Base-by-base conservation (phyloP, 2,329 filamentous ascomycete genomes). In the Penicillium sp. region DNA sequence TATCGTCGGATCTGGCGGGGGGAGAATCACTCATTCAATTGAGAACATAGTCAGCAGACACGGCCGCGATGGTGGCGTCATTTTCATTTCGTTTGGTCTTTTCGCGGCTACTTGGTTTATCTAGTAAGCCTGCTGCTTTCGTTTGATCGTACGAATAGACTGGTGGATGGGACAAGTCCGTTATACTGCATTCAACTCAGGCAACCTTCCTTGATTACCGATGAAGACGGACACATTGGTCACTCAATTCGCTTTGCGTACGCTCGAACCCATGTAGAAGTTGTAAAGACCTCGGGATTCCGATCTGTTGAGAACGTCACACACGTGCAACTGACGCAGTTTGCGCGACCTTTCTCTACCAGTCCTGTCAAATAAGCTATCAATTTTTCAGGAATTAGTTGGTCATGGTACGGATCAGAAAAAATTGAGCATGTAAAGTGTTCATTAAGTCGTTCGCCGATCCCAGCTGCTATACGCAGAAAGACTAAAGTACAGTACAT, bases 401-500 rank as follows among this genome's bases (percentile, higher is more conserved):
- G 2, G 3, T 36, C 6, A 18, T 16, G 6, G 0, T 12, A 41
- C 9, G 9, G 21, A 12, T 41, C 38, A 13, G 24, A 13, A 24
- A 41, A 6, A 21, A 21, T 21, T 41, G 38, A 42, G 23, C 46
- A 48, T 48, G 39, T 36, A 6, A 39, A 44, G 41, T 56, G 45
- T 56, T 59, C 48, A 49, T 57, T 43, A 58, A 49, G 53, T 52
- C 52, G 39, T 53, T 54, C 52, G 50, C 52, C 52, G 42, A 44
- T 48, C 34, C 41, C 56, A 51, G 51, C 45, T 54, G 52, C 52
- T 59, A 59, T 56, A 49, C 23, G 44, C 33, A 51, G 50, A 36
- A 53, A 51, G 16, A 56, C 36, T 45, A 49, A 45, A 51, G 51
- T 62, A 64, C 54, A 55, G 48, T 65, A 42, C 41, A 42, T 42